Percentiles rank a stretch among this genome's conserved stretches.
These are phyloP conservation scores for Syncephalastrum contaminatum DNA, from an alignment of 371 early-diverging fungal genomes.

Conservation along the genomic window DNA sequence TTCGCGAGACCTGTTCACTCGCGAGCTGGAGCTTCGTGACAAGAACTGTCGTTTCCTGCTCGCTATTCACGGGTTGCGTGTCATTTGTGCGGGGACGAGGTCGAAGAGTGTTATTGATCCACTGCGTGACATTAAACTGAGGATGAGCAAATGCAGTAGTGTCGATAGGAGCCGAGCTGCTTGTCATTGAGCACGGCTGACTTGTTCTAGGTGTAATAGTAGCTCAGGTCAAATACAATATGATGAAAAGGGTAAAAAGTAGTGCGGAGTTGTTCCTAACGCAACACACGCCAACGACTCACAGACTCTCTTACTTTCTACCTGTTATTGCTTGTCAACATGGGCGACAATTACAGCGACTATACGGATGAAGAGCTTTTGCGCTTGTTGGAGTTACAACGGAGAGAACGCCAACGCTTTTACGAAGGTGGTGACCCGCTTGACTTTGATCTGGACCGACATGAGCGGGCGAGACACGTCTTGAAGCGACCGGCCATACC, in stretches of 20 bases:
- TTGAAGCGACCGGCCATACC: slow-evolving; percentile 36
- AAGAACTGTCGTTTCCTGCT: slow-evolving; percentile 54
- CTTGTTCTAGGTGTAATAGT: too few species aligned
- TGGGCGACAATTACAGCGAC: too few species aligned
- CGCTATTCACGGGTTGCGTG: slow-evolving; percentile 11
- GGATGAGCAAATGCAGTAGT: slow-evolving; percentile 32
- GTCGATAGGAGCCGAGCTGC: slow-evolving; percentile 22
- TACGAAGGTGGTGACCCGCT: slow-evolving; percentile 14
- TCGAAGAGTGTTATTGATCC: slow-evolving; percentile 59
- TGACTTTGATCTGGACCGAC: slow-evolving; percentile 24
- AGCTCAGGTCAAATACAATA: too few species aligned
- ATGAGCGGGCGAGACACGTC: slow-evolving; percentile 6
- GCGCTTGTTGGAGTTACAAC: slow-evolving; percentile 33
- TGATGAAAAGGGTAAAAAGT: too few species aligned
- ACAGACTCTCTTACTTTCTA: too few species aligned
- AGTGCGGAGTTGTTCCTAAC: too few species aligned
- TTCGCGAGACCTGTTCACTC: slow-evolving; percentile 50
- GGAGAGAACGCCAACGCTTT: slow-evolving; percentile 23
- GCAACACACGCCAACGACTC: too few species aligned
- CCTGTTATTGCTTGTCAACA: too few species aligned
- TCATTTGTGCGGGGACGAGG: slow-evolving; percentile 9
- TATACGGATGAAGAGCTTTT: slow-evolving; percentile 23
- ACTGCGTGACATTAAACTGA: slow-evolving; percentile 60
- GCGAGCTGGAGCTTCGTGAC: slow-evolving; percentile 60
- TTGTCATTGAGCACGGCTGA: slow-evolving; percentile 3